Evolutionary conservation across 768 basidiomycete species (phyloP), one percentile per base, ranked within the genome.

Genomic region (Phylloporus scabripes): DNA sequence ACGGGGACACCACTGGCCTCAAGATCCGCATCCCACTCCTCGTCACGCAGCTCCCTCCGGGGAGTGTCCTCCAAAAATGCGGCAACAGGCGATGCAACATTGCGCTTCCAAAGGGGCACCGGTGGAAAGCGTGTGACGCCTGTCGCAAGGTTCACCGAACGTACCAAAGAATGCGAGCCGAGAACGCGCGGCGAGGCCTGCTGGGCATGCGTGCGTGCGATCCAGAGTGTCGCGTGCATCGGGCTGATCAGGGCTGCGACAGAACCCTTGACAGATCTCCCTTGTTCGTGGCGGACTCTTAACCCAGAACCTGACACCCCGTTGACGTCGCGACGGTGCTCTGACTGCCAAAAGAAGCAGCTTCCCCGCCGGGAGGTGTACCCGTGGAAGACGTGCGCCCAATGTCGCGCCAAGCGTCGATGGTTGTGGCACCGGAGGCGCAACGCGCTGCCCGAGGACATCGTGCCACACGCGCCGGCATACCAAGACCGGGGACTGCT

Each of bases 91-190:
- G 60, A 42, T 77, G 75, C 39, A 63, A 61, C 7, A 63, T 65
- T 28, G 54, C 60, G 6, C 54, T 77, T 23, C 58, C 67, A 2
- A 44, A 44, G 17, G 63, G 56, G 7, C 67, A 71, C 49, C 64
- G 58, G 1, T 72, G 72, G 74, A 75, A 77, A 54, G 68, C 64
- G 8, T 78, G 76, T 39, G 66, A 70, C 6, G 48, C 70, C 2
- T 77, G 76, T 52, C 70, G 75, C 12, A 52, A 62, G n/a, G 62
- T 62, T 18, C 63, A 64, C 21, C 63, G 73, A 5, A 47, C 61
- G 28, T 72, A 71, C 50, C 72, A 74, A 49, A 55, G 64, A 12
- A 57, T 56, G 37, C 68, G 66, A 8, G 56, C 63, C 45, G 65
- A 59, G 20, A 52, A 52, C 28, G 20, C 20, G 3, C 53, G 50